A percentile compares a stretch with the other conserved stretches of the same genome.
Conservation (phyloP, 2,329 filamentous ascomycete genomes). For the Penicillium polonicum region DNA sequence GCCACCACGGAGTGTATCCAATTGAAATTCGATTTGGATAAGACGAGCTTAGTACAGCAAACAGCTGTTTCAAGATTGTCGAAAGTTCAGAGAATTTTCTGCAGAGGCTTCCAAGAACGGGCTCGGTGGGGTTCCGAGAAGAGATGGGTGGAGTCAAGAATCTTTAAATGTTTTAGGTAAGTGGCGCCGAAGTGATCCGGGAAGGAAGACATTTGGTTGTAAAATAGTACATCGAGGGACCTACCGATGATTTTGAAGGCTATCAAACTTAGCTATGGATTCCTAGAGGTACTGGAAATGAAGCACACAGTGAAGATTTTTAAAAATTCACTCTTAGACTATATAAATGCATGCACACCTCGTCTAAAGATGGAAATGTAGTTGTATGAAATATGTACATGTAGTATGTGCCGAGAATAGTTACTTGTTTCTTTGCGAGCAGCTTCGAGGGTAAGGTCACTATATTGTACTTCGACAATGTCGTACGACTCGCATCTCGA, state of each 20-base stretch:
- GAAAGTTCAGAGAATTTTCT: constrained; percentile 14
- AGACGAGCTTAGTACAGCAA: background rate
- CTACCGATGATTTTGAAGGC: background rate
- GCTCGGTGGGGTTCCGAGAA: constrained; percentile 8
- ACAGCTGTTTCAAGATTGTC: background rate
- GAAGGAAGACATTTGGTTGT: constrained; percentile 5
- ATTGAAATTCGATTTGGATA: background rate
- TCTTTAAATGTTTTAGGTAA: constrained; percentile 24
- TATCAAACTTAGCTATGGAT: too few relatives aligned
- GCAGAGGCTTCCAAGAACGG: constrained; percentile 5
- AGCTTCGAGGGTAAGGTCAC: too few relatives aligned
- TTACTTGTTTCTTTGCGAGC: too few relatives aligned
- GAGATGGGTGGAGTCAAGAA: constrained; percentile 12
- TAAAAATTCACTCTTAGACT: too few relatives aligned
- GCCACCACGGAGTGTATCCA: background rate
- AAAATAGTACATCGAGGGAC: background rate
- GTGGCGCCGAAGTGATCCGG: background rate
- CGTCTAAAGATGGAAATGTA: too few relatives aligned
- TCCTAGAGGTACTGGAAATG: background rate
- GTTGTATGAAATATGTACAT: too few relatives aligned
- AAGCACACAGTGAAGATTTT: too few relatives aligned
- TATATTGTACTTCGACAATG: too few relatives aligned
- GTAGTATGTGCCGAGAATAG: too few relatives aligned
- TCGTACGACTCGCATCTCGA: too few relatives aligned
- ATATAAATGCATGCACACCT: too few relatives aligned